Evolutionary conservation across 1,284 basidiomycete species (phyloP).

Genomic region (Omphalotus olearius): DNA sequence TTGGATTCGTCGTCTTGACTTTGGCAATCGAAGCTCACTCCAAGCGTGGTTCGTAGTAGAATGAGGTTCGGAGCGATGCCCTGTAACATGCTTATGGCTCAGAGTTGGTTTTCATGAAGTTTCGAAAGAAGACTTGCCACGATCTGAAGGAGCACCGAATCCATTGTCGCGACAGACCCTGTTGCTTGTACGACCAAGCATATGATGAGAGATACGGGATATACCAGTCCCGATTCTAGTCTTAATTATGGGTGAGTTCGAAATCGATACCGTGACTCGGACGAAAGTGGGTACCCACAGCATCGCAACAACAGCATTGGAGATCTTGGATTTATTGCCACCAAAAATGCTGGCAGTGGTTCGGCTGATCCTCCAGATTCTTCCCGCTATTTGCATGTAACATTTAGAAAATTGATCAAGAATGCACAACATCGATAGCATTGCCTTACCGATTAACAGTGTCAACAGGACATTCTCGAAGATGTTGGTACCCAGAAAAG

Average conservation of each 20-base stretch:
- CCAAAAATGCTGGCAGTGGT: not conserved
- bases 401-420: not conserved
- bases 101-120: no score
- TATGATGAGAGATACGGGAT: conserved; percentile 6
- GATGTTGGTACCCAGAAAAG: not conserved
- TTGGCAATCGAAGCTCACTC: not conserved
- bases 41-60: conserved; percentile 4
- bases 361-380: conserved; percentile 7
- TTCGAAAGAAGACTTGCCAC: no score
- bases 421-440: not conserved
- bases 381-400: not conserved
- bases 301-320: conserved; percentile 4
- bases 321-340: not conserved
- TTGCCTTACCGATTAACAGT: not conserved
- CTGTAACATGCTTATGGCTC: not conserved
- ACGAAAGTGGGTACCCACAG: conserved; percentile 4
- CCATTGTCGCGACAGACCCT: conserved; percentile 4
- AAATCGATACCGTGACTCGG: not conserved
- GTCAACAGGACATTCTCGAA: conserved; percentile 1
- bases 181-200: conserved; percentile 6
- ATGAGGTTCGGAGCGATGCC: conserved; percentile 9
- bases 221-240: conserved; percentile 6
- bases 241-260: not conserved
- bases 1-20: no score
- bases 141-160: conserved; percentile 4